These are phyloP conservation scores for Myxozyma nipponensis DNA, from an alignment of 805 yeast species.

Conservation along the genomic window DNA sequence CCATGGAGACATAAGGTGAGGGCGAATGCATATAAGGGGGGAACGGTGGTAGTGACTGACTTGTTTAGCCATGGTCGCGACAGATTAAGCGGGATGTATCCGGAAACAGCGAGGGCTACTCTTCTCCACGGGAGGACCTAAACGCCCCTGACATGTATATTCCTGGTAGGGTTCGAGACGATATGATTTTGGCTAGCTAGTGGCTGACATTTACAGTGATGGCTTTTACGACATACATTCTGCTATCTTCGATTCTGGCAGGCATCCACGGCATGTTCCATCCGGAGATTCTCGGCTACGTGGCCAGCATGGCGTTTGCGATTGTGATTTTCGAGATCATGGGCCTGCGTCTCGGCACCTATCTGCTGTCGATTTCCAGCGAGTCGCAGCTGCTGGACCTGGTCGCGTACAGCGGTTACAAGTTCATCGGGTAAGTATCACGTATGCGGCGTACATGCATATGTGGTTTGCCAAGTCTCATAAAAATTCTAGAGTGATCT, in stretches of 20 bases:
- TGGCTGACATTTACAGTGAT: conserved; percentile 45
- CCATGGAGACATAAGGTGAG: conserved; percentile 85
- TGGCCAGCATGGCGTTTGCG: conserved; percentile 82
- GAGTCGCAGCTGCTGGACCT: conserved; percentile 66
- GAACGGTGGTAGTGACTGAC: not conserved
- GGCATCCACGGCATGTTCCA: conserved; percentile 89
- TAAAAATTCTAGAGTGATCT: conserved; percentile 36
- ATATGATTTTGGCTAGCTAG: not conserved
- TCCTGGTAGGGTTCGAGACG: conserved; percentile 52
- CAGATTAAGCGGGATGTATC: conserved; percentile 39
- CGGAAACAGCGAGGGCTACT: conserved; percentile 46
- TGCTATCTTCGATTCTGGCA: conserved; percentile 75
- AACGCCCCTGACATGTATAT: conserved; percentile 97
- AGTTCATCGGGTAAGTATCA: conserved; percentile 77
- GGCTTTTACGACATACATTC: conserved; percentile 84
- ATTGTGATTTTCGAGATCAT: conserved; percentile 72
- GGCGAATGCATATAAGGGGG: conserved; percentile 33
- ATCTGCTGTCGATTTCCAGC: conserved; percentile 52
- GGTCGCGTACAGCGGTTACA: conserved; percentile 87
- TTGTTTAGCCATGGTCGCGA: conserved; percentile 25
- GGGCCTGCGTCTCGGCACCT: conserved; percentile 75
- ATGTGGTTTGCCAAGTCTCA: conserved; percentile 39
- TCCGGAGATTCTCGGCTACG: conserved; percentile 84
- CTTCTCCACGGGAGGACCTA: conserved; percentile 78
- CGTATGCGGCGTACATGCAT: conserved; percentile 40